A percentile compares a stretch with the other conserved stretches of the same genome.
Conservation (phyloP, 768 basidiomycete genomes). For the Pleurotus ostreatus region DNA sequence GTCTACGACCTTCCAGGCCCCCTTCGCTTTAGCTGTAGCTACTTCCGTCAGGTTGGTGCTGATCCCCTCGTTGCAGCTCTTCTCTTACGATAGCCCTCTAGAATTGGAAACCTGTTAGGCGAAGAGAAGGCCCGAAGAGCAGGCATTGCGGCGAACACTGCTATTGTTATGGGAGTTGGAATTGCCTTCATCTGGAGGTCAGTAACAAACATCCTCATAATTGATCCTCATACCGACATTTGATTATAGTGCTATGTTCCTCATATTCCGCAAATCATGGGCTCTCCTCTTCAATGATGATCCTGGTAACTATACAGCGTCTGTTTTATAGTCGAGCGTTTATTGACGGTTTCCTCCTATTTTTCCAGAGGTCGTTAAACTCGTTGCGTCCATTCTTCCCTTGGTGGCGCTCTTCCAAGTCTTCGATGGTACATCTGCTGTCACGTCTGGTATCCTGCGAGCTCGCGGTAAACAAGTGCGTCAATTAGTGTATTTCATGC, state of each 20-base stretch:
- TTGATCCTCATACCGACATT: neutral
- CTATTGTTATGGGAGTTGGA: slow-evolving; percentile 61
- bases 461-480: slow-evolving; percentile 73
- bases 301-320: slow-evolving; percentile 17
- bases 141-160: slow-evolving; percentile 55
- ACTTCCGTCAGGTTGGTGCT: slow-evolving; percentile 71
- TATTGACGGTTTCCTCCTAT: too few species aligned
- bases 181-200: slow-evolving; percentile 70
- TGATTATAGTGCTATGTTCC: slow-evolving; percentile 42
- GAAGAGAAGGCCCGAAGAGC: slow-evolving; percentile 75
- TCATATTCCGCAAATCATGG: slow-evolving; percentile 63
- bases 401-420: slow-evolving; percentile 80
- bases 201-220: slow-evolving; percentile 1
- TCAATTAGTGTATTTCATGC: too few species aligned
- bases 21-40: slow-evolving; percentile 79
- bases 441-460: slow-evolving; percentile 76
- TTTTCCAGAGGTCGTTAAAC: slow-evolving; percentile 31
- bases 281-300: slow-evolving; percentile 72
- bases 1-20: slow-evolving; percentile 78
- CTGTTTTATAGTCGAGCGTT: too few species aligned
- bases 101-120: slow-evolving; percentile 87
- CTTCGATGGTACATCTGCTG: slow-evolving; percentile 71
- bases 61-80: neutral
- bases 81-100: slow-evolving; percentile 19
- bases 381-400: slow-evolving; percentile 70